phyloP scores from a whole-genome alignment of 1,284 basidiomycete species.

The Phylloporus sp. region DNA sequence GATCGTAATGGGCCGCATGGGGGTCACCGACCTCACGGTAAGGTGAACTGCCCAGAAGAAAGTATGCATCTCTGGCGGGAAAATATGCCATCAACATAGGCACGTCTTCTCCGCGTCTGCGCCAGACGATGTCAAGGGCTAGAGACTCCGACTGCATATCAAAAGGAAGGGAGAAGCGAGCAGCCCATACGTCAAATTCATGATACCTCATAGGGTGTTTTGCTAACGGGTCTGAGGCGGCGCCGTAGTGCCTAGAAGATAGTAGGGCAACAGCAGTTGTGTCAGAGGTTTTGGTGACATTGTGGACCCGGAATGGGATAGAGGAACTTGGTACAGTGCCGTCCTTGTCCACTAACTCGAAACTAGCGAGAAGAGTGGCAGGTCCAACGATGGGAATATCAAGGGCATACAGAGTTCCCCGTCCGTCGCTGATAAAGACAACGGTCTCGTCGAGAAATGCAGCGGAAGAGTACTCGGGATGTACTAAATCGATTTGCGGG shows the following conservation, averaged over 20 bases:
- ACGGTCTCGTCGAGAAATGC: slow-evolving; percentile 54
- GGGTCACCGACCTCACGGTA: slow-evolving; percentile 49
- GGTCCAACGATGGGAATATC: slow-evolving; percentile 38
- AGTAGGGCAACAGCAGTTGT: slow-evolving; percentile 51
- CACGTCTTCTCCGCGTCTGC: slow-evolving; percentile 68
- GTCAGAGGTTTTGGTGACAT: slow-evolving; percentile 44
- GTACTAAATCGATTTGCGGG: slow-evolving; percentile 40
- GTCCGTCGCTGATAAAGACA: slow-evolving; percentile 74
- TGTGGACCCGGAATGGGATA: slow-evolving; percentile 65
- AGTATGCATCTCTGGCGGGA: slow-evolving; percentile 47
- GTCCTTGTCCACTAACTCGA: slow-evolving; percentile 48
- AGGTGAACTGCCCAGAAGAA: slow-evolving; percentile 60
- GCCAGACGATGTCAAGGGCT: slow-evolving; percentile 65
- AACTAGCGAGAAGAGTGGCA: slow-evolving; percentile 56
- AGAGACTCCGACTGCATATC: slow-evolving; percentile 36
- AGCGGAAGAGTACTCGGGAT: slow-evolving; percentile 80
- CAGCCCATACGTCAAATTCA: slow-evolving; percentile 69
- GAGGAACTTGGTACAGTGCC: slow-evolving; percentile 18
- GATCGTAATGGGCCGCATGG: slow-evolving; percentile 49
- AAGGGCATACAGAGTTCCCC: slow-evolving; percentile 69
- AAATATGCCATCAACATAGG: slow-evolving; percentile 67
- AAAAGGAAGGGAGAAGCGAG: slow-evolving; percentile 51
- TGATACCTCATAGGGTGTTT: slow-evolving; percentile 25
- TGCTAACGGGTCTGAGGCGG: slow-evolving; percentile 15
- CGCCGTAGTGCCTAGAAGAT: slow-evolving; percentile 56